These are phyloP conservation scores for Naematelia aurantialba DNA, from an alignment of 768 basidiomycete genomes.

Conservation along the genomic window DNA sequence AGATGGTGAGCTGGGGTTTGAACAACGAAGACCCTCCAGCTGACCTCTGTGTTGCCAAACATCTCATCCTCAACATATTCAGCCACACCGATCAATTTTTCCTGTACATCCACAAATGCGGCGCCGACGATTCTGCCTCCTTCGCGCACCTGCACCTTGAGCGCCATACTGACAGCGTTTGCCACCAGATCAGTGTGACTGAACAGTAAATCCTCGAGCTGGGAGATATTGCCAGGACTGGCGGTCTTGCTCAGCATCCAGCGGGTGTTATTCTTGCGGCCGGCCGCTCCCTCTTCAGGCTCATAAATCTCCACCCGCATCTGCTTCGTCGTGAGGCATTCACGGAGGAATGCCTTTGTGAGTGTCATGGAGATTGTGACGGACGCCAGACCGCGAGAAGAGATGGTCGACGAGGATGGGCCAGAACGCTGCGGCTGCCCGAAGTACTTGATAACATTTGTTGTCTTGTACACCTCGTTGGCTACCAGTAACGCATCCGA, in stretches of 20 bases:
- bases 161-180: conserved; percentile 82
- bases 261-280: conserved; percentile 62
- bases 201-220: conserved; percentile 79
- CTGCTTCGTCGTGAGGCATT: conserved; percentile 84
- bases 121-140: conserved; percentile 68
- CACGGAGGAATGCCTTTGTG: conserved; percentile 76
- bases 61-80: conserved; percentile 93
- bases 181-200: conserved; percentile 69
- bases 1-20: background rate
- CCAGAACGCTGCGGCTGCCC: conserved; percentile 52
- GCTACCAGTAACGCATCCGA: conserved; percentile 85
- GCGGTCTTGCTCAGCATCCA: conserved; percentile 79
- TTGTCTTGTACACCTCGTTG: conserved; percentile 58
- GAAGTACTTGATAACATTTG: conserved; percentile 87
- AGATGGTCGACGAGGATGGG: conserved; percentile 14
- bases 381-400: conserved; percentile 59
- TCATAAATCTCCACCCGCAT: conserved; percentile 88
- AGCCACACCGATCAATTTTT: conserved; percentile 76
- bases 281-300: conserved; percentile 61
- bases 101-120: conserved; percentile 86
- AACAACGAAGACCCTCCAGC: conserved; percentile 7
- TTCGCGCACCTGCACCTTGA: conserved; percentile 68
- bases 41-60: conserved; percentile 90
- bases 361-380: conserved; percentile 72
- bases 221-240: conserved; percentile 65